Conservation (phyloP, 345 rosid genomes). For the Moricandia moricandioides region DNA sequence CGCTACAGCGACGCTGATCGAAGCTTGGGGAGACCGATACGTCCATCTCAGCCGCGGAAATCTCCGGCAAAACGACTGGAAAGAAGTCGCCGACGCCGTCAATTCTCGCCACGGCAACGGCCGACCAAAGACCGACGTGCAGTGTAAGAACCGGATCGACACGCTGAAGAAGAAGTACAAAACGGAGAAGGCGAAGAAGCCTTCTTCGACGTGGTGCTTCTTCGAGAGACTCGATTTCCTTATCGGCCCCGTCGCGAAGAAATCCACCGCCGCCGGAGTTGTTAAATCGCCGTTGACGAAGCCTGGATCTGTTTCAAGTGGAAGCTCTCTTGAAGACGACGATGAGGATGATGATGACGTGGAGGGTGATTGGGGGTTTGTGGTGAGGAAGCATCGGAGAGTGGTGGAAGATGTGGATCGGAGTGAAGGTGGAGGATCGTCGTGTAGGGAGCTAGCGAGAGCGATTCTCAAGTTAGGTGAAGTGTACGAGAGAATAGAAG, state of each 20-base stretch:
- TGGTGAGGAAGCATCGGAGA: slow-evolving; percentile 43
- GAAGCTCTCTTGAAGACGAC: slow-evolving; percentile 46
- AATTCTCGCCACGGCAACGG: slow-evolving; percentile 48
- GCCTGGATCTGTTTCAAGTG: slow-evolving; percentile 38
- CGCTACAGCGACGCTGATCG: slow-evolving; percentile 68
- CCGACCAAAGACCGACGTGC: slow-evolving; percentile 59
- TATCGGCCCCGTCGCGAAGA: slow-evolving; percentile 47
- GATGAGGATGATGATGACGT: slow-evolving; percentile 53
- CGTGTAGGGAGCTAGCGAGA: slow-evolving; percentile 54
- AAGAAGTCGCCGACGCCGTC: slow-evolving; percentile 73
- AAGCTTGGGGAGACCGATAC: slow-evolving; percentile 87
- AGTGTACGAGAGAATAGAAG: slow-evolving; percentile 64
- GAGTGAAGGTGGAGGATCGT: slow-evolving; percentile 36
- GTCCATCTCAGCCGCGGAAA: slow-evolving; percentile 70
- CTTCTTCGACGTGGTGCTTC: slow-evolving; percentile 49
- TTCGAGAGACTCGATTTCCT: slow-evolving; percentile 48
- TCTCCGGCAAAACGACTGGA: slow-evolving; percentile 83
- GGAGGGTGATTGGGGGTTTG: slow-evolving; percentile 40
- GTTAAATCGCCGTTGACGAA: slow-evolving; percentile 34
- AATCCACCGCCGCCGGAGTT: slow-evolving; percentile 5
- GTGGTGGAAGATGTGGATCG: slow-evolving; percentile 44
- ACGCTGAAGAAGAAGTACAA: slow-evolving; percentile 71
- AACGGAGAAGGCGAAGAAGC: slow-evolving; percentile 46
- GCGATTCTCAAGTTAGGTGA: slow-evolving; percentile 67
- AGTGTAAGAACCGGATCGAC: slow-evolving; percentile 74